These are phyloP conservation scores for Lathyrus oleraceus DNA, from an alignment of 306 rosid genomes.

Conservation along the genomic window DNA sequence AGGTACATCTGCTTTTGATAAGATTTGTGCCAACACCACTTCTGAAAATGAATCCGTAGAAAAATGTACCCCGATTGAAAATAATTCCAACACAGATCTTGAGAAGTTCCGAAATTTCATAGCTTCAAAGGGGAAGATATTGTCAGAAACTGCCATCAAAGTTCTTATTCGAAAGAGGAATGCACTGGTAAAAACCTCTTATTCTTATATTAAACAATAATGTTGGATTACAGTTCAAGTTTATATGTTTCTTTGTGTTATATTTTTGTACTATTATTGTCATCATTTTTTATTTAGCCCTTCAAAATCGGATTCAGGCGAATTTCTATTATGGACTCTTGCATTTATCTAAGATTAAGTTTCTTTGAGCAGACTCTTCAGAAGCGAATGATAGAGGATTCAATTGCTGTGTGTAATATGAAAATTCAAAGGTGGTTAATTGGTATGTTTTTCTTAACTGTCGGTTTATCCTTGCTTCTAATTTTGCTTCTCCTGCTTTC, in stretches of 20 bases:
- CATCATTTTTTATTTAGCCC: slow-evolving; percentile 3
- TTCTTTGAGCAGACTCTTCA: slow-evolving; percentile 65
- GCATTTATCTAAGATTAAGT: slow-evolving; percentile 6
- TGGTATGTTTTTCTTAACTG: slow-evolving; percentile 41
- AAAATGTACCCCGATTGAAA: slow-evolving; percentile 31
- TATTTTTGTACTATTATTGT: neutral
- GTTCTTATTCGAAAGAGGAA: slow-evolving; percentile 58
- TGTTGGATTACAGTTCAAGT: slow-evolving; percentile 7
- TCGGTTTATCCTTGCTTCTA: slow-evolving; percentile 20
- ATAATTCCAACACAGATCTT: slow-evolving; percentile 39
- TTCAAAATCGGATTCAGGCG: neutral
- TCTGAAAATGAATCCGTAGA: slow-evolving; percentile 30
- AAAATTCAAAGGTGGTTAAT: slow-evolving; percentile 55
- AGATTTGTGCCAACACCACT: slow-evolving; percentile 31
- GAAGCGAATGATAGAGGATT: slow-evolving; percentile 64
- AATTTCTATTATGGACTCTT: neutral
- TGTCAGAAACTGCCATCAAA: slow-evolving; percentile 63
- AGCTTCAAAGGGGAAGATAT: slow-evolving; percentile 51
- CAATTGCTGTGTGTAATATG: slow-evolving; percentile 64
- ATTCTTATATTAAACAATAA: neutral
- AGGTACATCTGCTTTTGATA: slow-evolving; percentile 41
- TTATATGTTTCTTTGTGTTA: slow-evolving; percentile 3
- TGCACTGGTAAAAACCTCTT: slow-evolving; percentile 51
- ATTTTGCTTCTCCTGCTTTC: slow-evolving; percentile 19
- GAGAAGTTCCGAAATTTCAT: slow-evolving; percentile 43